Conservation (phyloP, 2,329 filamentous ascomycete genomes). For the Nakataea oryzae region DNA sequence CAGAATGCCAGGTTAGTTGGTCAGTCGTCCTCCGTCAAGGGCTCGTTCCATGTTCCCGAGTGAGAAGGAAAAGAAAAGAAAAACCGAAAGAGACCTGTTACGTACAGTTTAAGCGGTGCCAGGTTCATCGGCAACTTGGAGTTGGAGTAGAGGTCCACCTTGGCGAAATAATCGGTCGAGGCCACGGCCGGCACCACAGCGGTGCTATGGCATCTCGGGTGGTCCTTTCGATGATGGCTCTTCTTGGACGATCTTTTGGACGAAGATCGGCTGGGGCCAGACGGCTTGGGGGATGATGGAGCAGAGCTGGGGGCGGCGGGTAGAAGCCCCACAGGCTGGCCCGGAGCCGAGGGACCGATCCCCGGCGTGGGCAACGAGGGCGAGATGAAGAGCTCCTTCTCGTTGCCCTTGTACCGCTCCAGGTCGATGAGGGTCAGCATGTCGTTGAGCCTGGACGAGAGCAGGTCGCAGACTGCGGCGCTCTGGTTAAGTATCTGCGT, state of each 20-base stretch:
- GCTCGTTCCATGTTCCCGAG: not conserved
- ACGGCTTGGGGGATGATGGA: not conserved
- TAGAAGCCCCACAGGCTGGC: slow-evolving; percentile 13
- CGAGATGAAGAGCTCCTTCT: slow-evolving; percentile 38
- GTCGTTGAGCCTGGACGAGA: slow-evolving; percentile 52
- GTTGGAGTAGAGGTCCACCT: slow-evolving; percentile 71
- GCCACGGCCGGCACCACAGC: slow-evolving; percentile 22
- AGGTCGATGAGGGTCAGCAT: slow-evolving; percentile 64
- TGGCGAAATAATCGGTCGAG: slow-evolving; percentile 55
- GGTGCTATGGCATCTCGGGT: slow-evolving; percentile 24
- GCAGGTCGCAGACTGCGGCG: slow-evolving; percentile 43
- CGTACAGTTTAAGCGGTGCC: slow-evolving; percentile 56
- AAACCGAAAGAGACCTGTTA: slow-evolving; percentile 2
- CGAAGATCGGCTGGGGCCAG: not conserved
- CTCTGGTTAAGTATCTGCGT: slow-evolving; percentile 34
- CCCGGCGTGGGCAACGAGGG: not conserved
- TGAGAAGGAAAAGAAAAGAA: no score
- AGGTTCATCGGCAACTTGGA: slow-evolving; percentile 60
- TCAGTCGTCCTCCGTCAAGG: not conserved
- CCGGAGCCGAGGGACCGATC: not conserved
- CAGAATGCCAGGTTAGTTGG: not conserved
- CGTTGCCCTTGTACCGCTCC: slow-evolving; percentile 41
- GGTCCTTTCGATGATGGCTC: slow-evolving; percentile 20
- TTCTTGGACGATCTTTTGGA: slow-evolving; percentile 10
- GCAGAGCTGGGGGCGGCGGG: slow-evolving; percentile 12